phyloP scores from a whole-genome alignment of 2,329 filamentous ascomycete species.

The Cercospora janseana region DNA sequence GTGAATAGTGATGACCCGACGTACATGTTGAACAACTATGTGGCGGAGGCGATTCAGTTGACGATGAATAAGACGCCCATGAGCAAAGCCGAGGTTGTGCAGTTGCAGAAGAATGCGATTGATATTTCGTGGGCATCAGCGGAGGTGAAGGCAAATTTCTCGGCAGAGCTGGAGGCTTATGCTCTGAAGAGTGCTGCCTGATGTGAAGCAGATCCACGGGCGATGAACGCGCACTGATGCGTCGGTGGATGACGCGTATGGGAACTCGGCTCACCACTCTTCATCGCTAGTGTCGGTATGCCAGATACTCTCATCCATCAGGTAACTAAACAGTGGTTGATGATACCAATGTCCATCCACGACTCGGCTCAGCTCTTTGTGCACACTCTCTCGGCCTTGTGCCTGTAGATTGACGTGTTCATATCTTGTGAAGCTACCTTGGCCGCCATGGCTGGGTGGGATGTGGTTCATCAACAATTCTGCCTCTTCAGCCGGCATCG shows the following conservation, averaged over 20 bases:
- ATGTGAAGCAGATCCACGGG: not conserved
- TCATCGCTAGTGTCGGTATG: slow-evolving; percentile 38
- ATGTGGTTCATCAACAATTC: slow-evolving; percentile 22
- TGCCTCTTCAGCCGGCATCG: slow-evolving; percentile 16
- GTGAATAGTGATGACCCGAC: slow-evolving; percentile 53
- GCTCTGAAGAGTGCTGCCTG: not conserved
- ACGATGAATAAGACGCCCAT: slow-evolving; percentile 45
- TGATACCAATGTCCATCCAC: slow-evolving; percentile 34
- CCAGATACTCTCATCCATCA: slow-evolving; percentile 35
- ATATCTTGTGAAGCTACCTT: slow-evolving; percentile 25
- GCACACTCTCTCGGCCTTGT: slow-evolving; percentile 22
- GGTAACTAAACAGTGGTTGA: slow-evolving; percentile 28
- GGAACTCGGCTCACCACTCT: slow-evolving; percentile 32
- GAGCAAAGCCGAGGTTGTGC: slow-evolving; percentile 45
- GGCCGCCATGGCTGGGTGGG: slow-evolving; percentile 16
- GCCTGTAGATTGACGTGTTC: slow-evolving; percentile 30
- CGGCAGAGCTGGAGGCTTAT: slow-evolving; percentile 15
- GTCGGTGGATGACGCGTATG: not conserved
- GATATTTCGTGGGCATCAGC: slow-evolving; percentile 50
- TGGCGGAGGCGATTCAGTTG: slow-evolving; percentile 50
- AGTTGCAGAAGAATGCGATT: slow-evolving; percentile 45
- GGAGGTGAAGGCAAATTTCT: slow-evolving; percentile 37
- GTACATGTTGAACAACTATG: slow-evolving; percentile 53
- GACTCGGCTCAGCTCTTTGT: slow-evolving; percentile 20
- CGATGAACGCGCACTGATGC: not conserved